phyloP scores from a whole-genome alignment of 2,329 filamentous ascomycete genomes.

The Pseudophaeomoniella oleicola region DNA sequence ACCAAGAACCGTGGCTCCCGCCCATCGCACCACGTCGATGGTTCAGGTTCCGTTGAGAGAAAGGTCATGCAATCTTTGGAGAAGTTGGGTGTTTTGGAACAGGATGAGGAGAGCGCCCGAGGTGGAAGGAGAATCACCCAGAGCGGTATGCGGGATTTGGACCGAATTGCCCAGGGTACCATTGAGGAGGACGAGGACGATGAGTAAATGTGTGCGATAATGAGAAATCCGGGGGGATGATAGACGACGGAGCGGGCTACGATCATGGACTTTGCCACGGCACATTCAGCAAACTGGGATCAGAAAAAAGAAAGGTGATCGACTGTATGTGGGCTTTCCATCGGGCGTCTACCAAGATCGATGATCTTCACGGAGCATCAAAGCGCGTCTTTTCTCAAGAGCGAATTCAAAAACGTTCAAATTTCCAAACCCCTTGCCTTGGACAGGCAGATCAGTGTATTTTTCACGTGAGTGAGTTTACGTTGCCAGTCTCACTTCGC shows the following conservation, averaged over 20 bases:
- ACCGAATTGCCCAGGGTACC: slow-evolving; percentile 77
- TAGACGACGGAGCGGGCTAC: not conserved
- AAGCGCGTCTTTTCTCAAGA: not conserved
- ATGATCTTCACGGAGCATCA: not conserved
- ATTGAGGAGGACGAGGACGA: slow-evolving; percentile 59
- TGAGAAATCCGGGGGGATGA: not conserved
- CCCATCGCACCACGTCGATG: slow-evolving; percentile 90
- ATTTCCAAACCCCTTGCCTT: not conserved
- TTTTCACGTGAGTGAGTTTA: too few relatives aligned
- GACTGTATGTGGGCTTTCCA: not conserved
- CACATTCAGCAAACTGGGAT: not conserved
- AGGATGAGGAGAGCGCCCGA: slow-evolving; percentile 74
- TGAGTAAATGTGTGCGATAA: slow-evolving; percentile 30
- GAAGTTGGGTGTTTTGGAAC: slow-evolving; percentile 98
- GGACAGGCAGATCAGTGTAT: too few relatives aligned
- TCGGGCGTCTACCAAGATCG: not conserved
- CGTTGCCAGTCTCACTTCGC: too few relatives aligned
- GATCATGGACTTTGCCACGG: too few relatives aligned
- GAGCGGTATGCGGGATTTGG: slow-evolving; percentile 96
- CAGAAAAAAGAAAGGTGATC: not conserved
- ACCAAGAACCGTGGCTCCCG: slow-evolving; percentile 93
- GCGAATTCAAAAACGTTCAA: not conserved
- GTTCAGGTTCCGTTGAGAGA: slow-evolving; percentile 88
- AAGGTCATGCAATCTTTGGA: slow-evolving; percentile 95
- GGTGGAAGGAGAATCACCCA: slow-evolving; percentile 97